Evolutionary conservation across 305 asterid genomes (phyloP), one percentile per base, ranked within the genome.

Genomic region (Petunia hybrid): DNA sequence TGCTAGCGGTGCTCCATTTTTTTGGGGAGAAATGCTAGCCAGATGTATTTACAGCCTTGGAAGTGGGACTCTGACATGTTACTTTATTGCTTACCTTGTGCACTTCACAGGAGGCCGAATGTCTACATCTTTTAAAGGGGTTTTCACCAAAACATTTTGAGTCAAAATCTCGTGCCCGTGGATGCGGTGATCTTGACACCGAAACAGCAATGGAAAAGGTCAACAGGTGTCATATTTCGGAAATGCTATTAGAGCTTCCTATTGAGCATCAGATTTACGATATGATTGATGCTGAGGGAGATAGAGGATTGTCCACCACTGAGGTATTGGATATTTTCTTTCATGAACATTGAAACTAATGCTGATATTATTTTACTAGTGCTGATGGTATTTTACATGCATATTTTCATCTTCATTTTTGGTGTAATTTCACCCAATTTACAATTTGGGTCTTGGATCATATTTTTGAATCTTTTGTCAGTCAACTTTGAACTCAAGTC

Each of bases 261-360:
- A 83, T 96, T 76, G 87, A 92, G 88, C 95, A 95, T 76, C 99
- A 96, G 83, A 86, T 90, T 70, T 93, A 94, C 85, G 98, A 94
- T 87, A 89, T 93, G 92, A 89, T 93, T 86, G 98, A 96, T 87
- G 91, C 91, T 63, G 91, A 92, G 82, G 98, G 98, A 80, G 81
- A 91, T 60, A 88, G 88, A 86, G 99, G 99, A 87, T 80, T 93
- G 92, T 89, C 94, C 70, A 90, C 84, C 83, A 61, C 81, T 68
- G 98, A 96, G 86, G 98, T 95, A 86, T 76, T 91, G 71, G 51
- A 64, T 76, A 45, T 82, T 41, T 77, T 71, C 78, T 71, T 22
- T 48, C 6, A 71, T 71, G 59, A 70, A 45, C 45, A 41, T 83
- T 45, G 2, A 46, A 71, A 12, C 78, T 71, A 5, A 48, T 48